Evolutionary conservation across 2,329 filamentous ascomycete species (phyloP).

Genomic region (Tolypocladium ophioglossoides): DNA sequence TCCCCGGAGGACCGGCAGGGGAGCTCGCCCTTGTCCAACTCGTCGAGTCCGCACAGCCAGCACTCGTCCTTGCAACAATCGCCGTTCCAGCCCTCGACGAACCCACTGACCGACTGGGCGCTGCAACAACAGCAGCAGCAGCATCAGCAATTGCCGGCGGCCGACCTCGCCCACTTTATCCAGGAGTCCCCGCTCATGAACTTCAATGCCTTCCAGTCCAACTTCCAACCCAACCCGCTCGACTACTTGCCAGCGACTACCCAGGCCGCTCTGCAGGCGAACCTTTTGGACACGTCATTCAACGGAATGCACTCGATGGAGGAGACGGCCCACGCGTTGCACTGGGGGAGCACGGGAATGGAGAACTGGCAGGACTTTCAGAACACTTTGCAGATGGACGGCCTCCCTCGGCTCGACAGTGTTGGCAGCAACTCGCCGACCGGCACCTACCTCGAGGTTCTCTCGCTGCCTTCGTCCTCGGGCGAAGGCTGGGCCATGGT

Average conservation of each 20-base stretch:
- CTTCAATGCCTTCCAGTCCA: slow-evolving; percentile 40
- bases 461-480: slow-evolving; percentile 70
- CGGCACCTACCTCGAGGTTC: slow-evolving; percentile 64
- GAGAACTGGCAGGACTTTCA: slow-evolving; percentile 76
- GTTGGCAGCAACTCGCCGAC: slow-evolving; percentile 36
- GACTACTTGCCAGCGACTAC: slow-evolving; percentile 53
- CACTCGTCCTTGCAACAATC: slow-evolving; percentile 41
- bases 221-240: slow-evolving; percentile 44
- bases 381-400: slow-evolving; percentile 44
- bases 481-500: slow-evolving; percentile 83
- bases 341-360: slow-evolving; percentile 51
- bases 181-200: slow-evolving; percentile 47
- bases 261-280: slow-evolving; percentile 52
- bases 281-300: slow-evolving; percentile 56
- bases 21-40: slow-evolving; percentile 37
- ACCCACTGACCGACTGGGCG: slow-evolving; percentile 51
- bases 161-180: slow-evolving; percentile 42
- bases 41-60: slow-evolving; percentile 41
- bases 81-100: slow-evolving; percentile 40
- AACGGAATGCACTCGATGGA: slow-evolving; percentile 45
- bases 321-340: slow-evolving; percentile 42
- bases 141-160: slow-evolving; percentile 24
- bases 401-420: slow-evolving; percentile 26
- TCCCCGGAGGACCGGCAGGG: slow-evolving; percentile 40
- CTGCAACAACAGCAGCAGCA: slow-evolving; percentile 45